Base-by-base conservation (phyloP, 1,139 yeast genomes). In the Yarrowia galli region DNA sequence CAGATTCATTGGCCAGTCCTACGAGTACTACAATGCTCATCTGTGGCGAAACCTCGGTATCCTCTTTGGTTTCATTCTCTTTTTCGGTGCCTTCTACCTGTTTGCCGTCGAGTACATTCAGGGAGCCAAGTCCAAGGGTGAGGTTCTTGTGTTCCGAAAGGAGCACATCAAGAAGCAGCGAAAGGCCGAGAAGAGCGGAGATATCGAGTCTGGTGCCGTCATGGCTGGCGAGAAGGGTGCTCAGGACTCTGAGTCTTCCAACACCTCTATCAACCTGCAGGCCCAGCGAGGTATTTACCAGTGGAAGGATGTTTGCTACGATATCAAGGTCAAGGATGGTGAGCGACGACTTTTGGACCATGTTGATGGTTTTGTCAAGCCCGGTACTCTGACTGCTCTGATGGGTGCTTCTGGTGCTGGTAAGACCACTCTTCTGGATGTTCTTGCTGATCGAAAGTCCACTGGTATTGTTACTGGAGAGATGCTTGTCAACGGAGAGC, bases 1-100 rank as follows among this genome's bases (percentile, higher is more conserved):
- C 71, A 73, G 73, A 23, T 86, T 86, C 73, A 73, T 86, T 46
- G 69, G 72, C 49, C 75, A 74, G 35, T 73, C 79, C 23, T 79
- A 78, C 69, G 79, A 82, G 56, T 85, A 79, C 75, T 75, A 75
- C 56, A 84, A 82, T 74, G 74, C 75, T 25, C 89, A 88, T 72
- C 84, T 84, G 63, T 88, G 92, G 91, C 83, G 90, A 77, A 85
- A 87, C 74, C 80, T 88, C 77, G 91, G 90, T 74, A 81, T 87
- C 67, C 77, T 84, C 67, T 75, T 87, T 71, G 89, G 83, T 42
- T 86, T 86, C 81, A 82, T 85, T 70, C 76, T 82, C 49, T 84
- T 83, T 71, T 86, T 86, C 73, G 75, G 82, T 69, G 75, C 77
- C 10, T 69, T 84, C 38, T 82, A 84, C 71, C 82, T 83, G 65